phyloP scores from a whole-genome alignment of 1,284 basidiomycete species.

The Leccinum olivaceoglutinosum region DNA sequence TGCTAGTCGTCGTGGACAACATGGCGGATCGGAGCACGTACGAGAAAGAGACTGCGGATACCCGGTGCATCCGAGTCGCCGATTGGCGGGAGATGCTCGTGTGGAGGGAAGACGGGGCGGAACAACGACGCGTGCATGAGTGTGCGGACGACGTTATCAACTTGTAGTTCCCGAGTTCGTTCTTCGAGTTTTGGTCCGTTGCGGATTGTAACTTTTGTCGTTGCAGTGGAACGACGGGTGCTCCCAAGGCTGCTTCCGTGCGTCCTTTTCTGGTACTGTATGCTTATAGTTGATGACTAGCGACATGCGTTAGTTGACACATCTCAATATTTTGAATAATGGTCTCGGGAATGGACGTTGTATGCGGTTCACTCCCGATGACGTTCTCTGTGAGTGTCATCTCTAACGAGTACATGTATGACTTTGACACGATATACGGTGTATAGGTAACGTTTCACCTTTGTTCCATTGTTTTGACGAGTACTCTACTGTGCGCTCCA shows the following conservation, averaged over 20 bases:
- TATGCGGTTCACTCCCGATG: conserved; percentile 61
- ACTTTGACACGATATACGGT: conserved; percentile 2
- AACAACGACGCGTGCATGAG: conserved; percentile 22
- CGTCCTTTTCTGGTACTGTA: conserved; percentile 16
- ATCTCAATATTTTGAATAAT: conserved; percentile 77
- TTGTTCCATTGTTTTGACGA: conserved; percentile 86
- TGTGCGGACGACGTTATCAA: conserved; percentile 63
- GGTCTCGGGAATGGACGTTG: conserved; percentile 64
- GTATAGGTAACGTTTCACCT: conserved; percentile 70
- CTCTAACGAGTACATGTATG: background rate
- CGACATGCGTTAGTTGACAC: conserved; percentile 50
- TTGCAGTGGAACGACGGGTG: conserved; percentile 70
- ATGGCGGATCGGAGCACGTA: conserved; percentile 35
- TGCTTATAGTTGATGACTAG: background rate
- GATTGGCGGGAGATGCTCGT: conserved; percentile 66
- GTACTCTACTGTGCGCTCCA: conserved; percentile 29
- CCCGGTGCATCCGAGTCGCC: conserved; percentile 35
- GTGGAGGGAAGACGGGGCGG: conserved; percentile 47
- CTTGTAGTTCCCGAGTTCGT: conserved; percentile 73
- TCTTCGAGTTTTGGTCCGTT: background rate
- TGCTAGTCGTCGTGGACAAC: conserved; percentile 71
- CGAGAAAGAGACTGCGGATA: conserved; percentile 37
- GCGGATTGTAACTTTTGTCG: conserved; percentile 5
- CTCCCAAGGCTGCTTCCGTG: conserved; percentile 78
- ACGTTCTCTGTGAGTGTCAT: conserved; percentile 56